Conservation (phyloP, 495 filamentous ascomycete species). For the Tirmania nivea region DNA sequence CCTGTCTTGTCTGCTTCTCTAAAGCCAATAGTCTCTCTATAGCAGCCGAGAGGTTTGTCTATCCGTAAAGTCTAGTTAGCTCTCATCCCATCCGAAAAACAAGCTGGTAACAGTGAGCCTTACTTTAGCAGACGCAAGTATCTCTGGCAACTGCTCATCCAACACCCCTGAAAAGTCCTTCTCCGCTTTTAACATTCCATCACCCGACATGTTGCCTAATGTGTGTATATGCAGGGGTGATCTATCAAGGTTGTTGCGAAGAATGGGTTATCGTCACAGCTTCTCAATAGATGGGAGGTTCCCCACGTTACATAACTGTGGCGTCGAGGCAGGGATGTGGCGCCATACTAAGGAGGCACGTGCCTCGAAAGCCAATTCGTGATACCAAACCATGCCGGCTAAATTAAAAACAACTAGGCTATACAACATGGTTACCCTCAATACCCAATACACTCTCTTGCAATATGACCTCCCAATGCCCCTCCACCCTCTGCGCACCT, state of each 20-base stretch:
- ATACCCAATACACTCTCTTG: too few relatives aligned
- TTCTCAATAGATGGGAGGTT: too few relatives aligned
- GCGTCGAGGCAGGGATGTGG: too few relatives aligned
- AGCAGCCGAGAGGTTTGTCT: constrained; percentile 62
- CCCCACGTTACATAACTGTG: too few relatives aligned
- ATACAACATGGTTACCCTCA: too few relatives aligned
- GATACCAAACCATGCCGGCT: too few relatives aligned
- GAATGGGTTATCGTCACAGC: too few relatives aligned
- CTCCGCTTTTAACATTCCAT: constrained; percentile 29
- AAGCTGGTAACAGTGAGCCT: not conserved
- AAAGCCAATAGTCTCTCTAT: constrained; percentile 78
- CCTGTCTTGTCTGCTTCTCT: constrained; percentile 95
- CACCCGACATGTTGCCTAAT: constrained; percentile 18
- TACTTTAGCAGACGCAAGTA: constrained; percentile 72
- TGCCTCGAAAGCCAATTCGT: too few relatives aligned
- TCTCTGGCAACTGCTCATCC: constrained; percentile 75
- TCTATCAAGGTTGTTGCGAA: not conserved
- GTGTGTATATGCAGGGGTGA: not conserved
- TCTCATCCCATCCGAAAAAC: constrained; percentile 1
- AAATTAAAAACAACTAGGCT: too few relatives aligned
- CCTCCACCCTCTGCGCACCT: too few relatives aligned
- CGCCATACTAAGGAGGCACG: too few relatives aligned
- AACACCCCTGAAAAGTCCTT: constrained; percentile 72
- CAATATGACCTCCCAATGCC: too few relatives aligned
- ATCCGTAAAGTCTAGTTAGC: not conserved